Percentiles rank a stretch among this genome's conserved stretches.
These are phyloP conservation scores for Chlorella sp. DNA, from an alignment of 139 green algal genomes.

Conservation along the genomic window DNA sequence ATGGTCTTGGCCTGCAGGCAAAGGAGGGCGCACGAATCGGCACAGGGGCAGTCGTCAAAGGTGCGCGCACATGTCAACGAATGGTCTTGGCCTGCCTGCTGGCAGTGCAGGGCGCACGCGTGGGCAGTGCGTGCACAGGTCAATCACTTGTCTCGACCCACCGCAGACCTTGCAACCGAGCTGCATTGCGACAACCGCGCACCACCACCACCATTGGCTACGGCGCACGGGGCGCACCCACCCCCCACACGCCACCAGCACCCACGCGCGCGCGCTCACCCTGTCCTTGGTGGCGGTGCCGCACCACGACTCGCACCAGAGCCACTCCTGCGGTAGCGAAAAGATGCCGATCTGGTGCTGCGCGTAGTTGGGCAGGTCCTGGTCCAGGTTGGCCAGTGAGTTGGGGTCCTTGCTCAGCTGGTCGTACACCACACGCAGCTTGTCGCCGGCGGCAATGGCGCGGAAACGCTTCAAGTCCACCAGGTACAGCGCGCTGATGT, in stretches of 20 bases:
- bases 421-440: slow-evolving; percentile 86
- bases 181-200: too few relatives aligned
- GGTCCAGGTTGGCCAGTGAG: slow-evolving; percentile 92
- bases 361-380: slow-evolving; percentile 98
- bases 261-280: slow-evolving; percentile 22
- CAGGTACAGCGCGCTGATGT: slow-evolving; percentile 96
- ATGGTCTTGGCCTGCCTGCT: too few relatives aligned
- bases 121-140: too few relatives aligned
- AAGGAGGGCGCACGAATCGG: too few relatives aligned
- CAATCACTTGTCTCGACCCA: too few relatives aligned
- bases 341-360: slow-evolving; percentile 94
- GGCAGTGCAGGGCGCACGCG: too few relatives aligned
- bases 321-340: slow-evolving; percentile 90
- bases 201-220: too few relatives aligned
- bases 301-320: slow-evolving; percentile 99
- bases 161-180: too few relatives aligned
- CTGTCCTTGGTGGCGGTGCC: slow-evolving; percentile 83
- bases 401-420: slow-evolving; percentile 92
- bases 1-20: slow-evolving; percentile 94
- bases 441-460: slow-evolving; percentile 71
- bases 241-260: too few relatives aligned
- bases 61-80: too few relatives aligned
- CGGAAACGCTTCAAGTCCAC: slow-evolving; percentile 90
- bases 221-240: too few relatives aligned
- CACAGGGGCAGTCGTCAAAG: too few relatives aligned